These are phyloP conservation scores for Porogramme epimiltina DNA, from an alignment of 1,284 basidiomycete genomes.

Conservation along the genomic window DNA sequence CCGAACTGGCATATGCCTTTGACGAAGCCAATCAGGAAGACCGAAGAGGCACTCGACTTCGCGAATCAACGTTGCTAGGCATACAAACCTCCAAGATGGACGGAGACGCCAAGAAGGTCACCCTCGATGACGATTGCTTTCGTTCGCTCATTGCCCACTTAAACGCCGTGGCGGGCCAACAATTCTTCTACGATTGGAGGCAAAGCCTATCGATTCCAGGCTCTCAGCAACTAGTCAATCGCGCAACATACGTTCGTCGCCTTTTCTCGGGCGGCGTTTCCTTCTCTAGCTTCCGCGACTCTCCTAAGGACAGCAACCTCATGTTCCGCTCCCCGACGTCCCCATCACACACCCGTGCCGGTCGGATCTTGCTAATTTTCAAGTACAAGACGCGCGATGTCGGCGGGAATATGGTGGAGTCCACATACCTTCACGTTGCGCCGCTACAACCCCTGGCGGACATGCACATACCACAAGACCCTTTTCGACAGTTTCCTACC, in stretches of 20 bases:
- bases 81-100: not conserved
- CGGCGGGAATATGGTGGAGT: not conserved
- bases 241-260: too few relatives aligned
- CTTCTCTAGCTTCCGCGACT: not conserved
- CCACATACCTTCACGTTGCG: not conserved
- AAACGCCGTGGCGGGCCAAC: too few relatives aligned
- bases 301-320: constrained; percentile 8
- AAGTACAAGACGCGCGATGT: not conserved
- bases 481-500: not conserved
- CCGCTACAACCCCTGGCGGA: not conserved
- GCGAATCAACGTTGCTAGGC: not conserved
- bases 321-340: not conserved
- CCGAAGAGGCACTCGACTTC: constrained; percentile 12
- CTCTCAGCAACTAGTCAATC: too few relatives aligned
- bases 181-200: too few relatives aligned
- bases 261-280: too few relatives aligned
- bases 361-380: constrained; percentile 3
- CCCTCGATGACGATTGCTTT: not conserved
- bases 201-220: too few relatives aligned
- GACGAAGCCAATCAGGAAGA: constrained; percentile 2
- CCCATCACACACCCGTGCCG: not conserved
- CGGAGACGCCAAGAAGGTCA: not conserved
- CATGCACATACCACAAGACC: not conserved
- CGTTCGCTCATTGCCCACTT: not conserved
- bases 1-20: constrained; percentile 9